phyloP scores from a whole-genome alignment of 805 yeast species.

The Yarrowia sp. region DNA sequence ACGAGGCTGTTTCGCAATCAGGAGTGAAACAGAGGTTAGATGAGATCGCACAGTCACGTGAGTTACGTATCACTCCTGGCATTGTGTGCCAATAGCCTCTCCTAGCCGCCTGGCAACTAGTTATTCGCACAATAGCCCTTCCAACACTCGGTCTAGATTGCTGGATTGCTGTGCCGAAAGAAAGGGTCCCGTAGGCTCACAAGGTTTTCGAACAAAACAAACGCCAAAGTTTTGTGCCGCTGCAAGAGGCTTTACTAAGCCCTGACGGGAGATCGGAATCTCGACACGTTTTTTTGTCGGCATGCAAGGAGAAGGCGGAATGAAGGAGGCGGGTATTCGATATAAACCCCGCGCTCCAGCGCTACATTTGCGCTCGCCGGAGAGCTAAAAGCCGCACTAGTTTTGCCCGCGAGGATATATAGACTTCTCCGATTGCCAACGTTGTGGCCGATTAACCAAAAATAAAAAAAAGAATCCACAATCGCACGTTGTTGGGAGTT shows the following conservation, averaged over 20 bases:
- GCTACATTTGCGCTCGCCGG: no score
- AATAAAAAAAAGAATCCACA: conserved; percentile 8
- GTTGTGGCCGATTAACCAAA: conserved; percentile 9
- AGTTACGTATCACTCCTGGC: no score
- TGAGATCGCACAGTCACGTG: no score
- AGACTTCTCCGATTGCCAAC: conserved; percentile 15
- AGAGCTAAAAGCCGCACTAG: conserved; percentile 19
- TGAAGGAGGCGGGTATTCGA: no score
- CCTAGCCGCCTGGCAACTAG: no score
- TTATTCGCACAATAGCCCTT: no score
- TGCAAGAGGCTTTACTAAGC: conserved; percentile 18
- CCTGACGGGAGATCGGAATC: conserved; percentile 8
- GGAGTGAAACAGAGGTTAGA: no score
- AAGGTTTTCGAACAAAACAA: conserved; percentile 10
- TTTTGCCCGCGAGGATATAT: not conserved
- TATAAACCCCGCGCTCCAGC: no score
- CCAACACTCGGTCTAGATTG: not conserved
- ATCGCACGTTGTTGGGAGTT: conserved; percentile 23
- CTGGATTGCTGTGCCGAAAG: not conserved
- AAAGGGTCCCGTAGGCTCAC: not conserved
- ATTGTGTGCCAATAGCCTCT: no score
- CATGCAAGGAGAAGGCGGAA: no score
- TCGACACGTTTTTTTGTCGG: no score
- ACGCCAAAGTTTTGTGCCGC: not conserved
- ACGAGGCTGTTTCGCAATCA: not conserved